Base-by-base conservation (phyloP, 805 yeast species). In the Ogataea naganishii region DNA sequence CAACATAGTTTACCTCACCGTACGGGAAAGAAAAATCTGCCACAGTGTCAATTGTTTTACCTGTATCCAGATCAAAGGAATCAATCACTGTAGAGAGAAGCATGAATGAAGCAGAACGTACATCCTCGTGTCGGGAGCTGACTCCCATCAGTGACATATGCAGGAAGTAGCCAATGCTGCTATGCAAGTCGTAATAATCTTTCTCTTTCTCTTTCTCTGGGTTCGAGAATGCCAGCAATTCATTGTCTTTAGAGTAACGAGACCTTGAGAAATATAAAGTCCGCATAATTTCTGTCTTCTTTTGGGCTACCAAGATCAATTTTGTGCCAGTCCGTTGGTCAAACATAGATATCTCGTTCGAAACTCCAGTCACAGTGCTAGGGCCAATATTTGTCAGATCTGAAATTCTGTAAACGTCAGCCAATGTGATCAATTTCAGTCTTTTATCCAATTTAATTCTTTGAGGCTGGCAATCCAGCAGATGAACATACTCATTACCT, bases 71-170 rank as follows among this genome's bases (percentile, higher is more conserved):
- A 10, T 69, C 62, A 49, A 76, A 80, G 14, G 75, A 65, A 2
- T 62, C 56, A n/a, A 76, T 72, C 19, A 81, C 55, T 0, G 80
- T 69, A 2, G 80, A 71, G 36, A 82, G 57, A 6, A 85, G 56
- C 20, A 69, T 61, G 37, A 77, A 79, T 0, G 92, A 72, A 6
- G 82, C 64, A 9, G 68, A 60, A 40, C 85, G 66, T 3, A 83
- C 73, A 2, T 68, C 72, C 17, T 65, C 71, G 32, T 72, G 64
- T 4, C 65, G 59, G 6, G 76, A 69, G n/a, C 81, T 58, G 26
- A 85, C 53, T 1, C 89, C 89, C 9, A 80, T 69, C 38, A 82
- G 68, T 9, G 72, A 72, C 18, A 80, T 70, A 37, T 80, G 72
- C 29, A 80, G 56, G 23, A 84, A 49, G 30, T 75, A 69, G 3